Conservation (phyloP, 306 rosid species). For the Cicer pinnatifidum region DNA sequence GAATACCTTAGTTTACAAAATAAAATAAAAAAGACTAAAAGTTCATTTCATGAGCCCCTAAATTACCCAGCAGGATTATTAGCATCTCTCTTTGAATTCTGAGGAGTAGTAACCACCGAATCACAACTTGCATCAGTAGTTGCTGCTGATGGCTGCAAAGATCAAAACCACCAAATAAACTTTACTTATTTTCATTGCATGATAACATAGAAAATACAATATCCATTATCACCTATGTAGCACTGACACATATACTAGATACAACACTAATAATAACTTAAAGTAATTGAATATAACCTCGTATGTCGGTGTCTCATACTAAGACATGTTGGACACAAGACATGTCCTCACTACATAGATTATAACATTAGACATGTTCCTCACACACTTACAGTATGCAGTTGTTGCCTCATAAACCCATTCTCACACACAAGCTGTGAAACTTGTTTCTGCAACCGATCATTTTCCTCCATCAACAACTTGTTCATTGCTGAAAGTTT, state of each 20-base stretch:
- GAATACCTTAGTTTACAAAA: too few relatives aligned
- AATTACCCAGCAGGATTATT: conserved; percentile 97
- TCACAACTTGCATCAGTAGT: conserved; percentile 91
- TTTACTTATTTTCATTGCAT: conserved; percentile 10
- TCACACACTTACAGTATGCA: conserved; percentile 76
- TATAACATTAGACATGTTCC: not conserved
- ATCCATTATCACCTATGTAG: not conserved
- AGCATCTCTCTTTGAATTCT: conserved; percentile 80
- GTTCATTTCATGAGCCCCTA: conserved; percentile 12
- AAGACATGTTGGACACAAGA: too few relatives aligned
- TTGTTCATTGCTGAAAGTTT: conserved; percentile 92
- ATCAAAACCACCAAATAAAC: conserved; percentile 34
- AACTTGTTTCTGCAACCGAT: conserved; percentile 96
- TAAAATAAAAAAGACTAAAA: conserved; percentile 25
- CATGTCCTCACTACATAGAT: too few relatives aligned
- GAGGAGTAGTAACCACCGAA: conserved; percentile 88
- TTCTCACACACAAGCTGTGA: conserved; percentile 93
- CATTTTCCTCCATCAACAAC: conserved; percentile 98
- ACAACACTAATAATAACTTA: too few relatives aligned
- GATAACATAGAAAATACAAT: not conserved
- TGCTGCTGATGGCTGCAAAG: conserved; percentile 72
- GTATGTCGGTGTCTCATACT: too few relatives aligned
- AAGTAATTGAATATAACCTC: too few relatives aligned
- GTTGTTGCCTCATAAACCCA: conserved; percentile 90
- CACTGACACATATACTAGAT: too few relatives aligned